Percentiles rank a stretch among this genome's conserved stretches.
Evolutionary conservation across 192 early-diverging fungal genomes (phyloP).

Genomic region (Coemansia sp.): DNA sequence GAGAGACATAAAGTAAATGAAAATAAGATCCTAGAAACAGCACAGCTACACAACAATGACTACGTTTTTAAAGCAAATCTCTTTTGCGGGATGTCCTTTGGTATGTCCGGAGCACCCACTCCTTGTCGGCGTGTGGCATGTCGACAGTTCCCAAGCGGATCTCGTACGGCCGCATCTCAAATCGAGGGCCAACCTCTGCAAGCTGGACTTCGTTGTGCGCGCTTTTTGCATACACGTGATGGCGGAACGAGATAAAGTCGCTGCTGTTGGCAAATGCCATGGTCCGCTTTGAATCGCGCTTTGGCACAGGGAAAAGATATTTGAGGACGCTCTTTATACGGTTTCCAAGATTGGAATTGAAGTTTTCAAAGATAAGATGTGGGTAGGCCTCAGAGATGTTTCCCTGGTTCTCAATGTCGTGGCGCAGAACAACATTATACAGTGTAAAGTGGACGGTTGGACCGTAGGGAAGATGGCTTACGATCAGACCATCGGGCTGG

Average conservation of each 20-base stretch:
- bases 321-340: slow-evolving; percentile 87
- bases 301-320: slow-evolving; percentile 97
- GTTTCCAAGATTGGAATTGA: slow-evolving; percentile 81
- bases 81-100: slow-evolving; percentile 82
- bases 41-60: neutral
- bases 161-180: slow-evolving; percentile 97
- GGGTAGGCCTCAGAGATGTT: slow-evolving; percentile 97
- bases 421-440: slow-evolving; percentile 95
- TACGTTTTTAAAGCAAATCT: slow-evolving; percentile 60
- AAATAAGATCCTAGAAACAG: neutral
- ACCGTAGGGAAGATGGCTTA: slow-evolving; percentile 96
- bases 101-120: slow-evolving; percentile 96
- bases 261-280: slow-evolving; percentile 97
- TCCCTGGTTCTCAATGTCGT: slow-evolving; percentile 95
- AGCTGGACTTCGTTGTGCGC: slow-evolving; percentile 88
- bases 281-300: slow-evolving; percentile 91
- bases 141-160: slow-evolving; percentile 96
- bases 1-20: neutral
- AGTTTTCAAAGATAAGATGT: slow-evolving; percentile 95
- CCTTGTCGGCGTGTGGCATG: slow-evolving; percentile 89
- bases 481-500: slow-evolving; percentile 93
- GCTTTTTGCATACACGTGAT: slow-evolving; percentile 93
- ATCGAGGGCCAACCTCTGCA: slow-evolving; percentile 96
- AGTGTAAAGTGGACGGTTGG: slow-evolving; percentile 97
- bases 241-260: slow-evolving; percentile 97